Percentiles rank a stretch among this genome's conserved stretches.
Evolutionary conservation across 371 early-diverging fungal genomes (phyloP).

Genomic region (Entomophthora muscae): DNA sequence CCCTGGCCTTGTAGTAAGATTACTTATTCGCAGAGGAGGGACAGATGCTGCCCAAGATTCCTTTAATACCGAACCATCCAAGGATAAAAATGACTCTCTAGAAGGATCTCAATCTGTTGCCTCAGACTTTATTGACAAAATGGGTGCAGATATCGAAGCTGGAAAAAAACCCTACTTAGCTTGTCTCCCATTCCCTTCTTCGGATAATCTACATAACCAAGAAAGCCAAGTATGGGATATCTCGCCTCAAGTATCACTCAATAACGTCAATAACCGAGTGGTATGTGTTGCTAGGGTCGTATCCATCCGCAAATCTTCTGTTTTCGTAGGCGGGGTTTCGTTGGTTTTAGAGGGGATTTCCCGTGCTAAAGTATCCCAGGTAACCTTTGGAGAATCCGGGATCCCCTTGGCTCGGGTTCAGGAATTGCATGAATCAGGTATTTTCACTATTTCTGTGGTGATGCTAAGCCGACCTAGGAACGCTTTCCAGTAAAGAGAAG

Average conservation of each 20-base stretch:
- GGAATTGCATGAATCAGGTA: constrained; percentile 16
- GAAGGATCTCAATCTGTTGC: background rate
- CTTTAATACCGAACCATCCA: background rate
- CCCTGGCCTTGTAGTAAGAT: constrained; percentile 22
- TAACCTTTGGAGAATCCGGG: constrained; percentile 12
- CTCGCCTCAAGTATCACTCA: background rate
- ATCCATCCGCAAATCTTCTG: background rate
- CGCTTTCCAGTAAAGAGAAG: constrained; percentile 8
- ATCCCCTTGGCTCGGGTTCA: constrained; percentile 17
- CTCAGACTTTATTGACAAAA: background rate
- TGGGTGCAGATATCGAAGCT: background rate
- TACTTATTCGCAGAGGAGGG: constrained; percentile 14
- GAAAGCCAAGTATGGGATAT: background rate
- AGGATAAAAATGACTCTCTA: background rate
- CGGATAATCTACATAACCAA: background rate
- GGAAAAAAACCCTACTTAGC: background rate
- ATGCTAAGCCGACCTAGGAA: constrained; percentile 10
- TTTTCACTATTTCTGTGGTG: no score
- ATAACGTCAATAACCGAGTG: background rate
- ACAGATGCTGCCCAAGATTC: background rate
- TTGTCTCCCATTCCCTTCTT: background rate
- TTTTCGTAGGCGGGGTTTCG: constrained; percentile 4
- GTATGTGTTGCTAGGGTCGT: background rate
- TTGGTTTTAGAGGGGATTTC: constrained; percentile 7
- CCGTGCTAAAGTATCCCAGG: constrained; percentile 17